These are phyloP conservation scores for Tetrapyrgos nigripes DNA, from an alignment of 1,284 basidiomycete species.

Conservation along the genomic window DNA sequence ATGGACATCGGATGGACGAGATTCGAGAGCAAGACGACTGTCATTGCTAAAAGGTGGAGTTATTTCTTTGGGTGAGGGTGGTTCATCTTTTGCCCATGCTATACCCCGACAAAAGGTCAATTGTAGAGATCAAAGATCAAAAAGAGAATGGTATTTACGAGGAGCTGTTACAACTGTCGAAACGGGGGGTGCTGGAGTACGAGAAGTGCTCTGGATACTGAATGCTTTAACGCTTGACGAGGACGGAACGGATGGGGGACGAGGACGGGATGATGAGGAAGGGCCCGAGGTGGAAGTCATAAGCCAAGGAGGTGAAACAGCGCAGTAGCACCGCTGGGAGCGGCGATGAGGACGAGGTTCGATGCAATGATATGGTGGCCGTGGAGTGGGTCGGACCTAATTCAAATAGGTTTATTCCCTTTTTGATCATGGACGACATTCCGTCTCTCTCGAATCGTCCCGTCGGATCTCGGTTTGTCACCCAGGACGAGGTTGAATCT, in stretches of 20 bases:
- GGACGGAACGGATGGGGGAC: conserved; percentile 41
- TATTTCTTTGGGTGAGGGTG: conserved; percentile 69
- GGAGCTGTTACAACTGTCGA: conserved; percentile 71
- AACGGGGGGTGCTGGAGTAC: conserved; percentile 45
- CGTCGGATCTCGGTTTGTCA: conserved; percentile 81
- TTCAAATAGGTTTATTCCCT: conserved; percentile 5
- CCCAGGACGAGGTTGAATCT: conserved; percentile 81
- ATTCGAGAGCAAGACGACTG: conserved; percentile 37
- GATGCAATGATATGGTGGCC: too few relatives aligned
- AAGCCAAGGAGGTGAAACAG: conserved; percentile 14
- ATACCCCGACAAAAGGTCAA: conserved; percentile 14
- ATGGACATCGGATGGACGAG: conserved; percentile 54
- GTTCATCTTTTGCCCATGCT: conserved; percentile 87
- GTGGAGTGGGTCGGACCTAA: too few relatives aligned
- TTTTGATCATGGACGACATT: conserved; percentile 53
- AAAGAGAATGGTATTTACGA: conserved; percentile 53
- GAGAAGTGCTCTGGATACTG: conserved; percentile 46
- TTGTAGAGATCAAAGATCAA: conserved; percentile 19
- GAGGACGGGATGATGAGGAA: too few relatives aligned
- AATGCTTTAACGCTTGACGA: conserved; percentile 47
- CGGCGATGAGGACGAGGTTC: neutral
- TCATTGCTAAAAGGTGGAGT: conserved; percentile 20
- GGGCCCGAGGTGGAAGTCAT: conserved; percentile 30
- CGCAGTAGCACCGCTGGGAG: neutral
- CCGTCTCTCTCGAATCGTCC: conserved; percentile 70